These are phyloP conservation scores for Pachysandra terminalis DNA, from an alignment of 164 flowering plant species.

Conservation along the genomic window DNA sequence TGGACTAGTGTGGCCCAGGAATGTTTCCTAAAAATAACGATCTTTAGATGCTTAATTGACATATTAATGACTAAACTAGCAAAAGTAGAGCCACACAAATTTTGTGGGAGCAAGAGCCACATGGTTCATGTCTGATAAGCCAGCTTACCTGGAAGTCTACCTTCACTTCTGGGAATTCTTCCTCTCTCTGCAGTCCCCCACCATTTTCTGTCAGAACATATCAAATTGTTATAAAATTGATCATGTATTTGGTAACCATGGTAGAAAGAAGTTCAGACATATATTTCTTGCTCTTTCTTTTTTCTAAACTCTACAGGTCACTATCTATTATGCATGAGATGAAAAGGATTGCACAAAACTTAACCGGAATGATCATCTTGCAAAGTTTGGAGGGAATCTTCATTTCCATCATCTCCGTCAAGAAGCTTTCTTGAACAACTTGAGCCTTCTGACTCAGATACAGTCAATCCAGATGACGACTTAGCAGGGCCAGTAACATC, in stretches of 20 bases:
- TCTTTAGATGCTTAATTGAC: conserved; percentile 2
- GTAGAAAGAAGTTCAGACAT: neutral
- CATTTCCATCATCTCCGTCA: conserved; percentile 20
- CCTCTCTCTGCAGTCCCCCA: conserved; percentile 42
- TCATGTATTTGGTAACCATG: conserved; percentile 1
- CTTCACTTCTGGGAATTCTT: conserved; percentile 84
- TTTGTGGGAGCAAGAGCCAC: neutral
- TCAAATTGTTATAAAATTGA: neutral
- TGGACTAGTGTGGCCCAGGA: conserved; percentile 92
- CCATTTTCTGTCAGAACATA: conserved; percentile 38
- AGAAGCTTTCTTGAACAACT: conserved; percentile 19
- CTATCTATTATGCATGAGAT: neutral
- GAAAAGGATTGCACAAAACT: neutral
- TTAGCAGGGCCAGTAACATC: conserved; percentile 22
- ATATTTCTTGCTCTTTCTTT: no score
- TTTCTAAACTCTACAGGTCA: neutral
- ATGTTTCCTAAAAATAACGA: conserved; percentile 64
- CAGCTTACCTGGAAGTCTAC: conserved; percentile 67
- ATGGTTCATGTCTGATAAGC: neutral
- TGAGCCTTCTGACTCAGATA: conserved; percentile 20
- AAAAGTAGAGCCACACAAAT: neutral
- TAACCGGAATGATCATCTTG: conserved; percentile 20
- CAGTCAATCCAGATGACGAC: conserved; percentile 12
- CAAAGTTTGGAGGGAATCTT: conserved; percentile 5
- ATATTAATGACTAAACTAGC: neutral